Evolutionary conservation across 768 basidiomycete species (phyloP).

Genomic region (Russula sp.): DNA sequence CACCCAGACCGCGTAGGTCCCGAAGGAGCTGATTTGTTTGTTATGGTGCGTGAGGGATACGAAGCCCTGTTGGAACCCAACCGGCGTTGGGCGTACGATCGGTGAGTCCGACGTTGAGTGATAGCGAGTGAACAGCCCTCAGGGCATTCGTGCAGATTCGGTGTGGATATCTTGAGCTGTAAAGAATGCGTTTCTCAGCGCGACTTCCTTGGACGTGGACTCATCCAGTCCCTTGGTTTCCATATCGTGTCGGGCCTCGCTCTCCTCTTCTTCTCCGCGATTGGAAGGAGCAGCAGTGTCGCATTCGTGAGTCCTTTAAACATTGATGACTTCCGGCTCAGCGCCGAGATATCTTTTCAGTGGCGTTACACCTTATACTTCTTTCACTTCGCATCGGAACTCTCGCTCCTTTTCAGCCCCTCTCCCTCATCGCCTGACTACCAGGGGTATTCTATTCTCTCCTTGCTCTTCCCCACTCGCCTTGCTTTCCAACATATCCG

Average conservation of each 20-base stretch:
- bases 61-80: conserved; percentile 75
- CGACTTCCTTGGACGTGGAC: conserved; percentile 65
- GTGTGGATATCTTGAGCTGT: conserved; percentile 67
- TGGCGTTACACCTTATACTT: conserved; percentile 77
- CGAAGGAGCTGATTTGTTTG: conserved; percentile 58
- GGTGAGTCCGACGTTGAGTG: conserved; percentile 38
- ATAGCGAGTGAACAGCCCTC: not conserved
- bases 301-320: conserved; percentile 48
- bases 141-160: conserved; percentile 49
- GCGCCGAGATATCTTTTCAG: conserved; percentile 34
- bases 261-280: conserved; percentile 57
- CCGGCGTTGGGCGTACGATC: conserved; percentile 80
- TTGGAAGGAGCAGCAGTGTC: conserved; percentile 53
- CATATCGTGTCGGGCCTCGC: conserved; percentile 55
- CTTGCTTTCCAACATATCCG: conserved; percentile 71
- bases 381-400: conserved; percentile 54
- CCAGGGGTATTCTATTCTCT: conserved; percentile 29
- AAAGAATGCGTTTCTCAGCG: conserved; percentile 56
- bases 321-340: not conserved
- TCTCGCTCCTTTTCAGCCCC: conserved; percentile 58
- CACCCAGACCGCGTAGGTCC: conserved; percentile 74
- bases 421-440: conserved; percentile 35
- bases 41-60: conserved; percentile 63
- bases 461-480: conserved; percentile 49
- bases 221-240: conserved; percentile 56